These are phyloP conservation scores for Acanthamoeba triangularis DNA, from an alignment of 208 protist genomes.

Conservation along the genomic window DNA sequence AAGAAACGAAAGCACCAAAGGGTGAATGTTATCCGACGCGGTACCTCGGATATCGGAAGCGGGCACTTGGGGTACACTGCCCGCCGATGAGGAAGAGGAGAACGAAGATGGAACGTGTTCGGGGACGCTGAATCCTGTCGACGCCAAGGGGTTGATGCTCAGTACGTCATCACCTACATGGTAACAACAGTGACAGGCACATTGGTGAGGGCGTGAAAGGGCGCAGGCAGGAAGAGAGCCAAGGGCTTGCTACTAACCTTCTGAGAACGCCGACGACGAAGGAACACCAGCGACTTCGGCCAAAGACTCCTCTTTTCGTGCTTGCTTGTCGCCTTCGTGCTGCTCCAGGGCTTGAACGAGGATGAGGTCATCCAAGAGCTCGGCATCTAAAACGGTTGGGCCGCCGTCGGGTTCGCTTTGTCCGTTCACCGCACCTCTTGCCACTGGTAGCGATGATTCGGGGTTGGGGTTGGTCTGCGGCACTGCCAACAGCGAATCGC, in stretches of 20 bases:
- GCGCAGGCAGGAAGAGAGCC: too few relatives aligned
- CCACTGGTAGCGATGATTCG: neutral
- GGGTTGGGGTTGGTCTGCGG: conserved; percentile 4
- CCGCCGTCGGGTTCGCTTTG: neutral
- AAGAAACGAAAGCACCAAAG: too few relatives aligned
- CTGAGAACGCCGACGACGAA: too few relatives aligned
- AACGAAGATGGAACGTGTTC: conserved; percentile 1
- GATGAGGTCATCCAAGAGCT: neutral
- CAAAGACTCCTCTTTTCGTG: neutral
- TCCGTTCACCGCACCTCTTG: neutral
- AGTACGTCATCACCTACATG: neutral
- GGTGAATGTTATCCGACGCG: neutral
- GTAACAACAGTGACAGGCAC: too few relatives aligned
- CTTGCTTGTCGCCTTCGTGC: neutral
- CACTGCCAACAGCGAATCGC: neutral
- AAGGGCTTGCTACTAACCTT: too few relatives aligned
- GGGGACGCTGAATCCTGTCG: neutral
- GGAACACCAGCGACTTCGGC: too few relatives aligned
- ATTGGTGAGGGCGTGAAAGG: too few relatives aligned
- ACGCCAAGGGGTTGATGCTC: neutral
- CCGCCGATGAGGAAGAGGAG: neutral
- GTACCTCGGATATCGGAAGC: neutral
- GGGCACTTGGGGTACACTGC: neutral
- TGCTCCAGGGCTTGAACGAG: conserved; percentile 2
- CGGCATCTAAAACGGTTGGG: too few relatives aligned